A percentile compares a stretch with the other conserved stretches of the same genome.
phyloP scores from a whole-genome alignment of 257 asterid species.

The Rehmannia glutinosa region DNA sequence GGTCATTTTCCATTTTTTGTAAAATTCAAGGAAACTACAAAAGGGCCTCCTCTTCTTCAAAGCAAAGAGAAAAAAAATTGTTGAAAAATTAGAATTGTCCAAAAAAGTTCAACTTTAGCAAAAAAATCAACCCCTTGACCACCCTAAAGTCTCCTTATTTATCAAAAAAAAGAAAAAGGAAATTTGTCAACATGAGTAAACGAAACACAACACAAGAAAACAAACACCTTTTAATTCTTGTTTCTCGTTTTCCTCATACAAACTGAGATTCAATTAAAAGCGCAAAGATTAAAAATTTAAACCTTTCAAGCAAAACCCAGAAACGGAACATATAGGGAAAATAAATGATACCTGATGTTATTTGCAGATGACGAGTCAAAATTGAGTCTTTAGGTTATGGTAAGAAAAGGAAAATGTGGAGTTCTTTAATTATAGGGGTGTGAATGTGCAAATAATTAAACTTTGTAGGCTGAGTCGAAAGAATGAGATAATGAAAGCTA shows the following conservation, averaged over 20 bases:
- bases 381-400: not conserved
- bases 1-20: too few relatives aligned
- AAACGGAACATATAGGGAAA: not conserved
- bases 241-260: not conserved
- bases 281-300: not conserved
- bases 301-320: not conserved
- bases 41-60: too few relatives aligned
- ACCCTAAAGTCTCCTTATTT: slow-evolving; percentile 14
- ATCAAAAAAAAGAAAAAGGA: not conserved
- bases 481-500: not conserved
- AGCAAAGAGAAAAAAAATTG: too few relatives aligned
- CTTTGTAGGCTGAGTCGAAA: slow-evolving; percentile 16
- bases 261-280: not conserved
- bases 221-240: not conserved
- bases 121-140: too few relatives aligned
- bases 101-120: too few relatives aligned
- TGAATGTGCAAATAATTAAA: not conserved
- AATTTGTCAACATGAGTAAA: slow-evolving; percentile 5
- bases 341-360: slow-evolving; percentile 25
- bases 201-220: slow-evolving; percentile 4
- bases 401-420: not conserved
- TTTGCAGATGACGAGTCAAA: slow-evolving; percentile 1
- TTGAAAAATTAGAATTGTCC: too few relatives aligned
- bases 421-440: not conserved
- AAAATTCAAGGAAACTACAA: too few relatives aligned